Percentiles rank a stretch among this genome's conserved stretches.
These are phyloP conservation scores for Neofusicoccum cordaticola DNA, from an alignment of 2,329 filamentous ascomycete genomes.

Conservation along the genomic window DNA sequence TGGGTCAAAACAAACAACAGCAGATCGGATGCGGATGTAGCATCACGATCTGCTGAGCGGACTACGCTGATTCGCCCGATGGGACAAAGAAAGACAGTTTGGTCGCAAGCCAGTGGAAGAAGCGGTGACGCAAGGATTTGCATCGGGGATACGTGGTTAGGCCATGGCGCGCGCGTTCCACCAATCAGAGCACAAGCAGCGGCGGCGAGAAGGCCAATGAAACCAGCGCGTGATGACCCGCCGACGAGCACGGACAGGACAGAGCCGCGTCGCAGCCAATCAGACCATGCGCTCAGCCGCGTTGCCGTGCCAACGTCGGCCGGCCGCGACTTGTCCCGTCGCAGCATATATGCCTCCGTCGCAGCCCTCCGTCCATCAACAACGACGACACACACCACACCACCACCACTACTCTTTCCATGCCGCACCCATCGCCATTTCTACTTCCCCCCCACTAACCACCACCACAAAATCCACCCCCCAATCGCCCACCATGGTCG, in stretches of 20 bases:
- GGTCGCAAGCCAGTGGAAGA: not conserved
- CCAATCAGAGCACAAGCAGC: no score
- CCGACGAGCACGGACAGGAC: no score
- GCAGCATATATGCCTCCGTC: not conserved
- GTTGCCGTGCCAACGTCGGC: constrained; percentile 12
- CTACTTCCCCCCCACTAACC: constrained; percentile 6
- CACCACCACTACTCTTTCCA: constrained; percentile 6
- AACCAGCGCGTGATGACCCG: no score
- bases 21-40: not conserved
- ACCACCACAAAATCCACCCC: not conserved
- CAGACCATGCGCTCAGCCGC: not conserved
- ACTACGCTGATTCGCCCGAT: not conserved
- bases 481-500: constrained; percentile 15
- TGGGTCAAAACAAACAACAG: not conserved
- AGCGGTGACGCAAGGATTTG: not conserved
- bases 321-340: not conserved
- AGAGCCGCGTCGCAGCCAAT: no score
- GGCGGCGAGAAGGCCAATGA: no score
- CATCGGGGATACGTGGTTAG: no score
- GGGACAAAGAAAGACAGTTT: not conserved
- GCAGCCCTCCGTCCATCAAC: not conserved
- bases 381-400: not conserved
- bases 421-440: constrained; percentile 2
- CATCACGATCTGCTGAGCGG: not conserved
- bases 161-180: no score